phyloP scores from a whole-genome alignment of 2,329 filamentous ascomycete genomes.

The Neoarthrinium moseri region DNA sequence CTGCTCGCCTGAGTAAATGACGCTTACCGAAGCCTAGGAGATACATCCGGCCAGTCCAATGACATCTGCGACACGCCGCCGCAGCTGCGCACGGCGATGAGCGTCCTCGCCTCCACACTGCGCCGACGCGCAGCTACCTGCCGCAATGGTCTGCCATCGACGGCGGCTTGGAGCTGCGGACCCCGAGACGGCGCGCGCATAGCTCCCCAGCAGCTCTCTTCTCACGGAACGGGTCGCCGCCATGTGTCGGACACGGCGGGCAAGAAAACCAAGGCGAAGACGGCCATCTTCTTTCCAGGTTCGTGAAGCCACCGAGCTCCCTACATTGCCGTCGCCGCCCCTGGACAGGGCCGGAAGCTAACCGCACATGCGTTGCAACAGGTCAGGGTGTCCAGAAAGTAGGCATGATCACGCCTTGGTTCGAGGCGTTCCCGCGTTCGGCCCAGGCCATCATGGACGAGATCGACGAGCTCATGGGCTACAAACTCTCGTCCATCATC shows the following conservation, averaged over 20 bases:
- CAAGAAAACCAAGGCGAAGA: constrained; percentile 38
- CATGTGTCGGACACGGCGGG: constrained; percentile 25
- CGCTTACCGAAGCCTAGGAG: no score
- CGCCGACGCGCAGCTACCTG: constrained; percentile 19
- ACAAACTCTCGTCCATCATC: constrained; percentile 75
- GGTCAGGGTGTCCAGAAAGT: constrained; percentile 88
- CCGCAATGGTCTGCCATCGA: no score
- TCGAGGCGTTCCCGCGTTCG: constrained; percentile 79
- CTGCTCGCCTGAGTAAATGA: no score
- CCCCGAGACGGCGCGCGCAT: background rate
- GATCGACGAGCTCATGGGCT: constrained; percentile 75
- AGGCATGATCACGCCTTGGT: constrained; percentile 83
- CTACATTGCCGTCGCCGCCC: no score
- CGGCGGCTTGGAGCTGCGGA: no score
- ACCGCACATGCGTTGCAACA: constrained; percentile 30
- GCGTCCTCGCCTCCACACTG: constrained; percentile 20
- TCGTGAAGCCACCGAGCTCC: constrained; percentile 3
- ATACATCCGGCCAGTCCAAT: constrained; percentile 1
- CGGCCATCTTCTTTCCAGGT: constrained; percentile 63
- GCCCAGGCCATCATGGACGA: constrained; percentile 77
- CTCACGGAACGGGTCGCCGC: constrained; percentile 12
- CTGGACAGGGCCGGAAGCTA: background rate
- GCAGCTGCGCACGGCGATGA: constrained; percentile 28
- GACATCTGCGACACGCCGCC: constrained; percentile 4
- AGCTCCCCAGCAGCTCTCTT: background rate